Conservation (phyloP, 768 basidiomycete genomes). For the Lactarius psammicola region DNA sequence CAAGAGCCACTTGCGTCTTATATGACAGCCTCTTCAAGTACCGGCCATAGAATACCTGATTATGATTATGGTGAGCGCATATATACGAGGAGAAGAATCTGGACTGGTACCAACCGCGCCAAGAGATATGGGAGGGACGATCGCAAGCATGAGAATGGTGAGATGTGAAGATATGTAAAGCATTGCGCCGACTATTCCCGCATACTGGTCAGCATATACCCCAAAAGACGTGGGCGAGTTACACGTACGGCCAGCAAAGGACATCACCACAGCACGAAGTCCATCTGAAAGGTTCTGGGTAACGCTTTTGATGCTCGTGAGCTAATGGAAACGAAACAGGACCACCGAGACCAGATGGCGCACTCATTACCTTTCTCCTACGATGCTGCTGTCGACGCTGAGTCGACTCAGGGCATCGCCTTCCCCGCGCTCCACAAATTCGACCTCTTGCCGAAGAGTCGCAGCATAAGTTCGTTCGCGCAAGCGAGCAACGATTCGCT, state of each 20-base stretch:
- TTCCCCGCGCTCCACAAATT: conserved; percentile 88
- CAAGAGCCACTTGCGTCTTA: conserved; percentile 90
- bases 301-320: conserved; percentile 42
- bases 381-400: conserved; percentile 87
- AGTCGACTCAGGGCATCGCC: conserved; percentile 92
- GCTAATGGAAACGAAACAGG: background rate
- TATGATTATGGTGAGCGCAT: conserved; percentile 27
- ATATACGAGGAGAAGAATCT: conserved; percentile 19
- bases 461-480: conserved; percentile 81
- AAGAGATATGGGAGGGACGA: conserved; percentile 85
- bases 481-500: conserved; percentile 86
- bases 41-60: conserved; percentile 89
- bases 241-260: conserved; percentile 83
- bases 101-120: conserved; percentile 62
- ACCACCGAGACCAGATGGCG: background rate
- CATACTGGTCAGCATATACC: background rate
- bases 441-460: conserved; percentile 86
- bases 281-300: conserved; percentile 82
- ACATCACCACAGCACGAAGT: conserved; percentile 83
- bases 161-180: conserved; percentile 87
- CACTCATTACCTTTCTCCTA: conserved; percentile 77
- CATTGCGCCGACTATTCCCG: conserved; percentile 80
- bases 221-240: background rate
- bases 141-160: conserved; percentile 87
- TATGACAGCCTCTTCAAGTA: conserved; percentile 91